Evolutionary conservation across 2,329 filamentous ascomycete species (phyloP).

Genomic region (Talaromyces sp.): DNA sequence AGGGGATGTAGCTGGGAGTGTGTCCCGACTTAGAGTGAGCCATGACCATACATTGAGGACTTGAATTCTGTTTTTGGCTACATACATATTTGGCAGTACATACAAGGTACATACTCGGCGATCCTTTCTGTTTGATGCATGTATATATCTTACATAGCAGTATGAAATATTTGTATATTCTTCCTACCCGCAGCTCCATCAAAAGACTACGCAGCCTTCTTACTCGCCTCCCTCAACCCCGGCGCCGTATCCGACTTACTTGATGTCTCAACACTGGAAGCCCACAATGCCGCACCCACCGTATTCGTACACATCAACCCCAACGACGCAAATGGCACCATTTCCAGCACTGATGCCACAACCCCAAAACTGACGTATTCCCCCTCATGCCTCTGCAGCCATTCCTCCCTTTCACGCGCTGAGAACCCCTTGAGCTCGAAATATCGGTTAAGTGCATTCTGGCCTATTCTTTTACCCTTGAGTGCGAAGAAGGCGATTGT

Average conservation of each 20-base stretch:
- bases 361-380: slow-evolving; percentile 77
- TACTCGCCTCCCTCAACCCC: slow-evolving; percentile 28
- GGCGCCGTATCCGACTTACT: slow-evolving; percentile 32
- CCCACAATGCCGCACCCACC: slow-evolving; percentile 91
- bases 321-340: slow-evolving; percentile 77
- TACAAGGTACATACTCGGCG: slow-evolving; percentile 4
- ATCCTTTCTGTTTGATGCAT: neutral
- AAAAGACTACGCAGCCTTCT: slow-evolving; percentile 29
- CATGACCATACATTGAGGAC: neutral
- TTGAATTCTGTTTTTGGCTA: neutral
- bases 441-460: slow-evolving; percentile 62
- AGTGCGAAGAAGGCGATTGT: slow-evolving; percentile 75
- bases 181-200: neutral
- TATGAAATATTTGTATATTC: neutral
- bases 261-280: slow-evolving; percentile 69
- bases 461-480: slow-evolving; percentile 61
- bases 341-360: slow-evolving; percentile 75
- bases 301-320: slow-evolving; percentile 89
- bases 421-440: slow-evolving; percentile 90
- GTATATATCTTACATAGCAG: slow-evolving; percentile 1
- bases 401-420: slow-evolving; percentile 60
- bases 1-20: slow-evolving; percentile 42
- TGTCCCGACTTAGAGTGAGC: slow-evolving; percentile 23
- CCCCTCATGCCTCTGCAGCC: slow-evolving; percentile 66
- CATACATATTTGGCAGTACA: slow-evolving; percentile 12